Percentiles rank a stretch among this genome's conserved stretches.
Evolutionary conservation across 441 rosid species (phyloP).

Genomic region (Pelargonium fulgidum): DNA sequence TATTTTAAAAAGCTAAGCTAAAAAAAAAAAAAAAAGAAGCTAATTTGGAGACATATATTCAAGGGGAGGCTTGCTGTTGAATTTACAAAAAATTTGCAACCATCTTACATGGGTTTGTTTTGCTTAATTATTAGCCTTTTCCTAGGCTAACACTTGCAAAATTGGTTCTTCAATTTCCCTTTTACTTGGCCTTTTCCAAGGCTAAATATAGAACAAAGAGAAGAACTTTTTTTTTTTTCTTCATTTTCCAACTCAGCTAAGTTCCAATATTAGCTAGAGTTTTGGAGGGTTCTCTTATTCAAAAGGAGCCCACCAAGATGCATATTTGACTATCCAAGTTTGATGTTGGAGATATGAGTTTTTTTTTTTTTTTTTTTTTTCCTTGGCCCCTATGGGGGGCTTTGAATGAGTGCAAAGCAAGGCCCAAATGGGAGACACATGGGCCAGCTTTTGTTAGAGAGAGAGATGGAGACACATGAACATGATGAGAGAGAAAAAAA

Average conservation of each 20-base stretch:
- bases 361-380: too few relatives aligned
- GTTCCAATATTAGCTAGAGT: neutral
- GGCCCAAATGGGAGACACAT: conserved; percentile 32
- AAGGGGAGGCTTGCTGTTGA: conserved; percentile 16
- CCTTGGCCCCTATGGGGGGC: conserved; percentile 23
- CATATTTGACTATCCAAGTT: conserved; percentile 44
- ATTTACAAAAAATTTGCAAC: conserved; percentile 25
- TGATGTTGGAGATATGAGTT: conserved; percentile 27
- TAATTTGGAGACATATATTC: conserved; percentile 24
- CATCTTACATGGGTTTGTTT: too few relatives aligned
- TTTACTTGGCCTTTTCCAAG: conserved; percentile 12
- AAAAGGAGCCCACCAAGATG: conserved; percentile 31
- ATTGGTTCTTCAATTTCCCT: conserved; percentile 24
- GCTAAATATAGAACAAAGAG: neutral
- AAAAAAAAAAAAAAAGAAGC: neutral
- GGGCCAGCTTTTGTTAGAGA: conserved; percentile 32
- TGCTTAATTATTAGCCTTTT: conserved; percentile 36
- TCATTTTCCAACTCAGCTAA: neutral
- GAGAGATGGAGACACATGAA: conserved; percentile 15
- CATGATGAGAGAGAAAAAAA: conserved; percentile 11
- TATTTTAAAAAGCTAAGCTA: conserved; percentile 24
- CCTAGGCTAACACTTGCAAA: conserved; percentile 31
- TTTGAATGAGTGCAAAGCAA: conserved; percentile 34
- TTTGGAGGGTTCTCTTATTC: conserved; percentile 2
- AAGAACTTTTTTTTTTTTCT: neutral